Conservation (phyloP, 106 monocot genomes). For the Dendrobium officinale region DNA sequence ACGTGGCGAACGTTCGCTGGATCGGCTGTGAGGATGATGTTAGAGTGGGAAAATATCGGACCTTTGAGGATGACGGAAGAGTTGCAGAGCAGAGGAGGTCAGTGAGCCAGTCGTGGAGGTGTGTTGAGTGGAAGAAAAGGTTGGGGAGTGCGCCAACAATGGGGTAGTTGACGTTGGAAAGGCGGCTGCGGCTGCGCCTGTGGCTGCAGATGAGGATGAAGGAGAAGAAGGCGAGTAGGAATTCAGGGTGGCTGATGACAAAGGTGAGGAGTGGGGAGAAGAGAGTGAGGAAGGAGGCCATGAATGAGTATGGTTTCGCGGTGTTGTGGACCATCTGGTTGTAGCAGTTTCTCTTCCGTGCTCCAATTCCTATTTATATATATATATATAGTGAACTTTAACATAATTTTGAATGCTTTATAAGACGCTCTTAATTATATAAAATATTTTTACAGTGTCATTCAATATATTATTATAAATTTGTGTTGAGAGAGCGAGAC, state of each 20-base stretch:
- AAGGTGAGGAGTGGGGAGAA: too few relatives aligned
- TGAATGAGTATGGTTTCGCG: too few relatives aligned
- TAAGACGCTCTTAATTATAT: too few relatives aligned
- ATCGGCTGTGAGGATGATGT: slow-evolving; percentile 5
- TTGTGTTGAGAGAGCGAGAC: too few relatives aligned
- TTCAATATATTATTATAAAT: too few relatives aligned
- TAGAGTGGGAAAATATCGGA: not conserved
- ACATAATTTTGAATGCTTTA: too few relatives aligned
- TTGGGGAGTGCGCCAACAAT: slow-evolving; percentile 4
- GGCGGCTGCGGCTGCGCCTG: not conserved
- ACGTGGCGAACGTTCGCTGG: slow-evolving; percentile 14
- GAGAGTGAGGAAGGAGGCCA: too few relatives aligned
- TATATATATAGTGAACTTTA: too few relatives aligned
- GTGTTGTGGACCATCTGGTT: too few relatives aligned
- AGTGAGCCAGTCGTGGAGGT: slow-evolving; percentile 9
- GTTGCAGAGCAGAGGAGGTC: not conserved
- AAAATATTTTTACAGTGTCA: too few relatives aligned
- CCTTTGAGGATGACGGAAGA: not conserved
- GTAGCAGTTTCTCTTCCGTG: too few relatives aligned
- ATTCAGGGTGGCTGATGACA: not conserved
- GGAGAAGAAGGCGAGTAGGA: not conserved
- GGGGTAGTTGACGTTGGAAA: not conserved
- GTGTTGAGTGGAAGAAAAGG: not conserved
- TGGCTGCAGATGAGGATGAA: not conserved
- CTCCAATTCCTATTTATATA: too few relatives aligned